Conservation (phyloP, 31 red algal genomes). For the Odonthalia washingtoniensis region DNA sequence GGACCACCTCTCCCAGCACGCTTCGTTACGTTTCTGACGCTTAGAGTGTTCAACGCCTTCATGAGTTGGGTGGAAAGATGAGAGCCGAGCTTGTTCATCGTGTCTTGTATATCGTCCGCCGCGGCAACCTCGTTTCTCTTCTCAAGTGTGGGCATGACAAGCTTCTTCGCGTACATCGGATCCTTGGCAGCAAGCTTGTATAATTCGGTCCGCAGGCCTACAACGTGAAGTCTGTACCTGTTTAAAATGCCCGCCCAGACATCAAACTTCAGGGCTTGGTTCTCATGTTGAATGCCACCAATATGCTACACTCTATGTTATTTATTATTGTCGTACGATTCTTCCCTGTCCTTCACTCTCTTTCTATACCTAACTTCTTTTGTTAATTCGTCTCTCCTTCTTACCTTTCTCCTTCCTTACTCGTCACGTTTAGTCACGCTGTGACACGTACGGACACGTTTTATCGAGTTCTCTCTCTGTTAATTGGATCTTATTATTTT, state of each 20-base stretch:
- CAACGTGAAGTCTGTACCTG: neutral
- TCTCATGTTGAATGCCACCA: neutral
- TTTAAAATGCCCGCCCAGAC: neutral
- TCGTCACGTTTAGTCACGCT: no score
- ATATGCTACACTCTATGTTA: neutral
- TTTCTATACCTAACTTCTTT: neutral
- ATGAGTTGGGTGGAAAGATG: constrained; percentile 20
- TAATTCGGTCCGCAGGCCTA: constrained; percentile 3
- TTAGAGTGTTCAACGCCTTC: constrained; percentile 49
- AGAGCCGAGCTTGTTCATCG: constrained; percentile 11
- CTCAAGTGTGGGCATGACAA: constrained; percentile 3
- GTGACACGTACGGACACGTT: no score
- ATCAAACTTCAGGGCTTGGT: neutral
- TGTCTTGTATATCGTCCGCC: constrained; percentile 3
- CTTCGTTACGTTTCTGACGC: constrained; percentile 37
- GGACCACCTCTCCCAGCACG: neutral
- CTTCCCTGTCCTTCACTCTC: no score
- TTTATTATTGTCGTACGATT: no score
- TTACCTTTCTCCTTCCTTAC: no score
- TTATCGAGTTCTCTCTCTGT: no score
- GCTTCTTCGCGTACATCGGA: constrained; percentile 34
- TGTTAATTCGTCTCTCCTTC: no score
- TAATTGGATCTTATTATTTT: no score
- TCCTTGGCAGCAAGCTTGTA: constrained; percentile 44
- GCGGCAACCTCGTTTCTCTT: constrained; percentile 19